phyloP scores from a whole-genome alignment of 495 filamentous ascomycete genomes.

The Xylaria telfairii region DNA sequence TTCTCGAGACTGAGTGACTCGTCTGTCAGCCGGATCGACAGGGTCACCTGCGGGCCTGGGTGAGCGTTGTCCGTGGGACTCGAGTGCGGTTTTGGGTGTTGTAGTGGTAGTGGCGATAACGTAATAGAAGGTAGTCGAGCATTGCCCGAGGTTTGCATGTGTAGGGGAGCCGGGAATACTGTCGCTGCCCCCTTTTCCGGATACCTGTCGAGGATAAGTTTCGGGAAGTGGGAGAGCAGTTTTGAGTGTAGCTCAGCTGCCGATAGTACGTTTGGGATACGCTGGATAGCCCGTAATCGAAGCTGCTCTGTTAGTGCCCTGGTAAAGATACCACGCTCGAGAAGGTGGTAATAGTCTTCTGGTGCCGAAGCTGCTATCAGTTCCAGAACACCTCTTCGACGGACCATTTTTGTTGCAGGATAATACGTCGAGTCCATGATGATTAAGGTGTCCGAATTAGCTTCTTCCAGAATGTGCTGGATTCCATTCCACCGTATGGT shows the following conservation, averaged over 20 bases:
- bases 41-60: conserved; percentile 42
- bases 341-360: conserved; percentile 48
- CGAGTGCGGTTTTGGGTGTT: conserved; percentile 36
- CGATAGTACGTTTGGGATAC: conserved; percentile 44
- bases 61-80: conserved; percentile 36
- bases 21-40: conserved; percentile 52
- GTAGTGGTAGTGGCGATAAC: conserved; percentile 47
- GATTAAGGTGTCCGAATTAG: conserved; percentile 52
- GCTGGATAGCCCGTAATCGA: conserved; percentile 45
- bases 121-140: conserved; percentile 53
- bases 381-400: conserved; percentile 52
- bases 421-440: conserved; percentile 59
- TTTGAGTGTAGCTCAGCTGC: conserved; percentile 56
- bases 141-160: conserved; percentile 53
- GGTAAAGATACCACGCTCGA: conserved; percentile 53
- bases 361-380: conserved; percentile 55
- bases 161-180: conserved; percentile 52
- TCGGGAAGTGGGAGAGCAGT: conserved; percentile 49
- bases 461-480: conserved; percentile 53
- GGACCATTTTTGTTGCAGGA: conserved; percentile 48
- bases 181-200: conserved; percentile 48
- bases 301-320: conserved; percentile 50
- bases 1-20: conserved; percentile 48
- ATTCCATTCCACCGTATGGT: conserved; percentile 55
- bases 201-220: conserved; percentile 49